These are phyloP conservation scores for Morella rubra DNA, from an alignment of 306 rosid species.

Conservation along the genomic window DNA sequence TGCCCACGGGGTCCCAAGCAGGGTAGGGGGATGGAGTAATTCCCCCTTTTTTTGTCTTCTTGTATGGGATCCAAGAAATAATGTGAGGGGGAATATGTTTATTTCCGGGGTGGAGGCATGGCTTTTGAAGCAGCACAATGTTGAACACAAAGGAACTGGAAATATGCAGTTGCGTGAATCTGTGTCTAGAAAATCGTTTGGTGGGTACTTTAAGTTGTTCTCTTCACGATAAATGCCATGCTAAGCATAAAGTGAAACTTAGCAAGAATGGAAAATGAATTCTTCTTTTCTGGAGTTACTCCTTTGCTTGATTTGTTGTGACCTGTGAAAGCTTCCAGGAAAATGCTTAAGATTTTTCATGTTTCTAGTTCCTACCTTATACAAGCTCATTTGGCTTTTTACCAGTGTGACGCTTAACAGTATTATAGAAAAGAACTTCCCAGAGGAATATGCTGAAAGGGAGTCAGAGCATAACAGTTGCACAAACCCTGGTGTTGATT, in stretches of 20 bases:
- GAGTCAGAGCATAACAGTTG: slow-evolving; percentile 69
- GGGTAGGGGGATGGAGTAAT: no score
- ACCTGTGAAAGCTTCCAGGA: slow-evolving; percentile 14
- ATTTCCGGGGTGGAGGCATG: no score
- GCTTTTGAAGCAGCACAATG: neutral
- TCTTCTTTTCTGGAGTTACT: slow-evolving; percentile 20
- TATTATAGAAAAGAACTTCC: slow-evolving; percentile 87
- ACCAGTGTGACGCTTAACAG: slow-evolving; percentile 86
- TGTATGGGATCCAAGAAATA: no score
- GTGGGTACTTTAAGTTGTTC: neutral
- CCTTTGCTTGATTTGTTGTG: slow-evolving; percentile 14
- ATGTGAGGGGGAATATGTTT: no score
- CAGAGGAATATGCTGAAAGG: slow-evolving; percentile 94
- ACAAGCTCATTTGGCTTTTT: slow-evolving; percentile 33
- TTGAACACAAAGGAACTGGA: neutral
- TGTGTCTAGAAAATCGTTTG: slow-evolving; percentile 20
- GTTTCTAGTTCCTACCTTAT: neutral
- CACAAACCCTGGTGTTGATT: slow-evolving; percentile 67
- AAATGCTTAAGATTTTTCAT: slow-evolving; percentile 3
- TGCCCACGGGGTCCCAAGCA: no score
- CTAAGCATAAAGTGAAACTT: slow-evolving; percentile 12
- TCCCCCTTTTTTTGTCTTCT: no score
- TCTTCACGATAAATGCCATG: slow-evolving; percentile 11
- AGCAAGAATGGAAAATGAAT: neutral
- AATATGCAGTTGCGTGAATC: neutral